Evolutionary conservation across 768 basidiomycete genomes (phyloP), one percentile per base, ranked within the genome.

Genomic region (Gloeopeniophorella convolvens): DNA sequence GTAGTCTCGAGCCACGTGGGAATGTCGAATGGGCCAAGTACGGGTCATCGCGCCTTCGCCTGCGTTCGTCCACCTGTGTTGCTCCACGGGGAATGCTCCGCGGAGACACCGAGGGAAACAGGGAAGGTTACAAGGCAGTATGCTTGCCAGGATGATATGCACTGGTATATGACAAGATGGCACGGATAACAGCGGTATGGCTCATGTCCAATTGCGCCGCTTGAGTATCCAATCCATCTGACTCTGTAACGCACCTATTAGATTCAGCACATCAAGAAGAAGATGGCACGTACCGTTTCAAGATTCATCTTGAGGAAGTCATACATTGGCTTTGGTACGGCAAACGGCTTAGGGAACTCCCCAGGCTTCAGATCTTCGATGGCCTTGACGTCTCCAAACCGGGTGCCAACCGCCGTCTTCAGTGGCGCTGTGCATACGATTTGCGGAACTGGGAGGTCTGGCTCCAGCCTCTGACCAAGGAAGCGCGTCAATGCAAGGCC

Each of bases 191-290:
- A n/a, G n/a, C n/a, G n/a, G n/a, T n/a, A n/a, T 35, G 16, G 33
- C 24, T 51, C 33, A 52, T 2, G 45, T 41, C 39, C 51, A 47
- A 16, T 47, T 42, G 18, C 51, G 51, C 42, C 51, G 40, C 24
- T 52, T 47, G 45, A 52, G 51, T 35, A 52, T 52, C 51, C 45
- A 52, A 23, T 52, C 51, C 51, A 52, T 52, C 40, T 52, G 51
- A 39, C 51, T 52, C 51, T 52, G 20, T 16, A 28, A 34, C 32
- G 11, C 24, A 28, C 20, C 10, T 5, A 12, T n/a, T 46, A 28
- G 42, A 27, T 20, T 10, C 24, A 30, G 5, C 11, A n/a, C 5
- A 13, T 27, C 30, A 13, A 16, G 24, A 15, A 34, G 24, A 21
- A 23, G 7, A 28, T 5, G 34, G 26, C 8, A 32, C 45, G 27